These are phyloP conservation scores for Adansonia digitata DNA, from an alignment of 345 rosid species.

Conservation along the genomic window DNA sequence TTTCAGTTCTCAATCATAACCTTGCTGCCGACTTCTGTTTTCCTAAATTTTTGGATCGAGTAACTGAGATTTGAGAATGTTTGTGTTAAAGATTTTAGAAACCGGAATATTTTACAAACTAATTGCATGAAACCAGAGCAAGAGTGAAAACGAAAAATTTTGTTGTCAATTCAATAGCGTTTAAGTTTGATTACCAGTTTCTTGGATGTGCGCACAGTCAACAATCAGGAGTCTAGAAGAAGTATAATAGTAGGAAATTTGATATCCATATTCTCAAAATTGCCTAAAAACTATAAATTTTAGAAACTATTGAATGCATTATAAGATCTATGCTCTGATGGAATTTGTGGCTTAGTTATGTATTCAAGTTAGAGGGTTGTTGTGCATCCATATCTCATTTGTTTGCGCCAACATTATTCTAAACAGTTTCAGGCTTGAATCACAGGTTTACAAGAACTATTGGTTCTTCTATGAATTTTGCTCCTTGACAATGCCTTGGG, in stretches of 20 bases:
- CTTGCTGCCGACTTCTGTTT: background rate
- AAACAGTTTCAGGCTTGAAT: background rate
- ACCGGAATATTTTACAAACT: background rate
- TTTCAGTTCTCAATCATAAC: background rate
- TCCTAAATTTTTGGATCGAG: background rate
- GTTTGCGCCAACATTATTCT: background rate
- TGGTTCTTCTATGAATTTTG: background rate
- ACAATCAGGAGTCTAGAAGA: background rate
- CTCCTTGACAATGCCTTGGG: background rate
- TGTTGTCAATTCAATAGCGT: background rate
- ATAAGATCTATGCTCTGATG: background rate
- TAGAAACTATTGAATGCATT: background rate
- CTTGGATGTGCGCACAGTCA: background rate
- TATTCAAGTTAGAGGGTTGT: background rate
- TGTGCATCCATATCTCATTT: background rate
- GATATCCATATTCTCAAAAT: background rate
- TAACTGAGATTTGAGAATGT: background rate
- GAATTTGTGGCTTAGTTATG: background rate
- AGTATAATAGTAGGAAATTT: background rate
- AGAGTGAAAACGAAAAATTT: background rate
- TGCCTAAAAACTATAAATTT: background rate
- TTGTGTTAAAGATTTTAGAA: background rate
- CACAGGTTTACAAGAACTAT: background rate
- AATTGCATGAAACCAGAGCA: background rate
- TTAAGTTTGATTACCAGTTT: background rate